A percentile compares a stretch with the other conserved stretches of the same genome.
Conservation (phyloP, 768 basidiomycete genomes). For the Russula earlei region DNA sequence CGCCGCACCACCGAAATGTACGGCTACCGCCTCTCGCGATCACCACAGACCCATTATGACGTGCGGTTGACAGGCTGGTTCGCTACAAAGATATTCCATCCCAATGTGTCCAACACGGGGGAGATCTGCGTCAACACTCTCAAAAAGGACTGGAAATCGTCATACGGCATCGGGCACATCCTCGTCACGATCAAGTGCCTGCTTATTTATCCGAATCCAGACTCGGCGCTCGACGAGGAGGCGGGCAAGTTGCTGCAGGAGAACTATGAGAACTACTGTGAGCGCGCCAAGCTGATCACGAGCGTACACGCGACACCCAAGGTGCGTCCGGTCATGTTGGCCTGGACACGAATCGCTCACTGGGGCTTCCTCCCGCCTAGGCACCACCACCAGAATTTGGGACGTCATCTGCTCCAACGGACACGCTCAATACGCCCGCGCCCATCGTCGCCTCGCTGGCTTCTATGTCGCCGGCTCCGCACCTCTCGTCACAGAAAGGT, state of each 20-base stretch:
- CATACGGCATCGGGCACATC: slow-evolving; percentile 86
- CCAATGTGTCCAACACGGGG: slow-evolving; percentile 81
- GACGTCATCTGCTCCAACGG: slow-evolving; percentile 23
- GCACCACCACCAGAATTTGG: slow-evolving; percentile 57
- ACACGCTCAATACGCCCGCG: slow-evolving; percentile 25
- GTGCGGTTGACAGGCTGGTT: slow-evolving; percentile 57
- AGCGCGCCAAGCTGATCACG: slow-evolving; percentile 81
- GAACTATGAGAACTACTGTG: slow-evolving; percentile 81
- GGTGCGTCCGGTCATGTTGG: slow-evolving; percentile 27
- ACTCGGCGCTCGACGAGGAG: slow-evolving; percentile 92
- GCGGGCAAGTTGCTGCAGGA: slow-evolving; percentile 88
- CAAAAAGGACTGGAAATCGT: slow-evolving; percentile 94
- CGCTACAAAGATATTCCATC: slow-evolving; percentile 92
- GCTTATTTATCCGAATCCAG: slow-evolving; percentile 93
- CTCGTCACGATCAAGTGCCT: slow-evolving; percentile 91
- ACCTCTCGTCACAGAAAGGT: slow-evolving; percentile 23
- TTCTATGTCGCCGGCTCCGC: slow-evolving; percentile 24
- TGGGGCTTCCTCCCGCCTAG: slow-evolving; percentile 12
- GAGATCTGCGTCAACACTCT: slow-evolving; percentile 97
- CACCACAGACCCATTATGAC: background rate
- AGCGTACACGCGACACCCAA: slow-evolving; percentile 85
- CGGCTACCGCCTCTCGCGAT: slow-evolving; percentile 22
- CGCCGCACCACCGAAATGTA: slow-evolving; percentile 89
- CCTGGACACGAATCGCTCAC: background rate
- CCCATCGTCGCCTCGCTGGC: slow-evolving; percentile 24